A percentile compares a stretch with the other conserved stretches of the same genome.
phyloP scores from a whole-genome alignment of 805 yeast genomes.

The Sugiyamaella floridensis region DNA sequence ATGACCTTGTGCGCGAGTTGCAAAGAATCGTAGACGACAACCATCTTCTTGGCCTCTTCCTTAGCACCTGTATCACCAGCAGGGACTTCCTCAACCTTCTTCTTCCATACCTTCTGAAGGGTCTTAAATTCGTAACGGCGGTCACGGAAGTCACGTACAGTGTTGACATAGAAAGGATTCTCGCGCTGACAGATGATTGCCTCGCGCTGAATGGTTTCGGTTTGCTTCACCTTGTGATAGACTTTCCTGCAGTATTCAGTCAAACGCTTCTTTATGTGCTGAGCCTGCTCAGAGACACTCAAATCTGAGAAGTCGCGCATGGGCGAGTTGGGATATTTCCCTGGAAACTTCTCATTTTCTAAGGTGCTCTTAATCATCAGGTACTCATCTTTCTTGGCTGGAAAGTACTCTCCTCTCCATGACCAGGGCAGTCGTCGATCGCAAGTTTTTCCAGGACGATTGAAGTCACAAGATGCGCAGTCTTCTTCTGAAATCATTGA shows the following conservation, averaged over 20 bases:
- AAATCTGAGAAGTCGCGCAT: conserved; percentile 59
- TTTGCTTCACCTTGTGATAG: conserved; percentile 70
- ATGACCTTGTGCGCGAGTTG: conserved; percentile 97
- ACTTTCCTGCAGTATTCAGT: conserved; percentile 80
- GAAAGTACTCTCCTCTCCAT: conserved; percentile 96
- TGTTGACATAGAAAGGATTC: conserved; percentile 92
- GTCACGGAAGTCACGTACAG: conserved; percentile 91
- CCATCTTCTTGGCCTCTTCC: conserved; percentile 93
- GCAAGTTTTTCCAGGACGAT: conserved; percentile 89
- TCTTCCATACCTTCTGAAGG: conserved; percentile 89
- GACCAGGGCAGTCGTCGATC: conserved; percentile 92
- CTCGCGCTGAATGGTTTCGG: conserved; percentile 81
- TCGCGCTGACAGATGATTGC: conserved; percentile 96
- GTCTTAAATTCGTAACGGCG: conserved; percentile 94
- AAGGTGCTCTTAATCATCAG: conserved; percentile 80
- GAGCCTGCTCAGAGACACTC: conserved; percentile 68
- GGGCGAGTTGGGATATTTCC: conserved; percentile 32
- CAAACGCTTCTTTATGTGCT: conserved; percentile 64
- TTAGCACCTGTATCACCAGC: conserved; percentile 47
- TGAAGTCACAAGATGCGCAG: conserved; percentile 96
- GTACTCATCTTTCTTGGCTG: conserved; percentile 87
- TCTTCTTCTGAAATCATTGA: conserved; percentile 92
- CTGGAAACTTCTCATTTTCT: conserved; percentile 70
- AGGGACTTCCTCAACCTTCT: conserved; percentile 53
- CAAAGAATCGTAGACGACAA: conserved; percentile 85